phyloP scores from a whole-genome alignment of 371 early-diverging fungal species.

The Rhizopus delemar region DNA sequence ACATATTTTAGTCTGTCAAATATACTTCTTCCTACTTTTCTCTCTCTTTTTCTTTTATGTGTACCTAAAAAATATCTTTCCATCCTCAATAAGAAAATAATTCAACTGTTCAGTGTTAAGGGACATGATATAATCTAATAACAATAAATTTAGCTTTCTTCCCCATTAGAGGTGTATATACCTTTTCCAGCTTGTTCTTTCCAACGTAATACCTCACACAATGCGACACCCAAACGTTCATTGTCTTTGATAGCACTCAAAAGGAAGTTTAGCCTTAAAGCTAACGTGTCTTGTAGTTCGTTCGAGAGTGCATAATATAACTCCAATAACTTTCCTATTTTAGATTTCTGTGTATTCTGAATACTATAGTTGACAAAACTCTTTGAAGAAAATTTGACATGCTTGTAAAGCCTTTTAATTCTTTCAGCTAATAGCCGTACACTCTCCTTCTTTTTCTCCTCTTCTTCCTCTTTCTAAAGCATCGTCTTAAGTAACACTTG shows the following conservation, averaged over 20 bases:
- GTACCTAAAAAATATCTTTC: neutral
- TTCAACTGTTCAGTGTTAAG: neutral
- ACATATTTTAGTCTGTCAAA: neutral
- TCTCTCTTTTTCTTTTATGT: neutral
- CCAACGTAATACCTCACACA: neutral
- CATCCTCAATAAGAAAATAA: conserved; percentile 5
- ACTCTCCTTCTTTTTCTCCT: neutral
- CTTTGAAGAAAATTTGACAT: conserved; percentile 1
- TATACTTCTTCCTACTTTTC: neutral
- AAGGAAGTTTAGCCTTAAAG: conserved; percentile 1
- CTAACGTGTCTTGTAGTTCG: neutral
- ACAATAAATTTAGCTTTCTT: neutral
- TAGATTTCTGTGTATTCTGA: neutral
- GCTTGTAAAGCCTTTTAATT: neutral
- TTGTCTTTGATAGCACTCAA: neutral
- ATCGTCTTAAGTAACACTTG: too few relatives aligned
- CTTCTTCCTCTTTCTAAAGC: neutral
- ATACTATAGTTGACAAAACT: conserved; percentile 3
- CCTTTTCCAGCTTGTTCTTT: conserved; percentile 9
- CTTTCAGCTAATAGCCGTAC: neutral
- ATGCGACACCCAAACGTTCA: neutral
- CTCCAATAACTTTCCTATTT: neutral
- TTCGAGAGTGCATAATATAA: conserved; percentile 9
- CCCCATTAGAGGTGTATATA: neutral
- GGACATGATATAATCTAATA: conserved; percentile 8